These are phyloP conservation scores for Xylariaceae sp. DNA, from an alignment of 2,329 filamentous ascomycete species.

Conservation along the genomic window DNA sequence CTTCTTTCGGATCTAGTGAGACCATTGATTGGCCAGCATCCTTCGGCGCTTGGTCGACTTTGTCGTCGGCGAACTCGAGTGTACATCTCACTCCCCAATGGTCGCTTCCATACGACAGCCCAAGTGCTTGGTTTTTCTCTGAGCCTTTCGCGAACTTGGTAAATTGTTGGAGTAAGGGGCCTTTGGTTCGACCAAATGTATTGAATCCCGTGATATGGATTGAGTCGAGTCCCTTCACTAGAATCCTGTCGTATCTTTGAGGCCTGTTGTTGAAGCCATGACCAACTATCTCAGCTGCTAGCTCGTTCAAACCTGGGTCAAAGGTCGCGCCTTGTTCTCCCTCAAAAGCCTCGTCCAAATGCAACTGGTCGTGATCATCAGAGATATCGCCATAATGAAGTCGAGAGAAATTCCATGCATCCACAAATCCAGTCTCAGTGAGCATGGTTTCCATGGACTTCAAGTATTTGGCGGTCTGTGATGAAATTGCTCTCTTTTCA, in stretches of 20 bases:
- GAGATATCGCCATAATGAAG: conserved; percentile 39
- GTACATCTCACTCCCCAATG: conserved; percentile 55
- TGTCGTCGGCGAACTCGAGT: conserved; percentile 23
- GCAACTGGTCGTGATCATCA: conserved; percentile 20
- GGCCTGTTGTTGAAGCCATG: conserved; percentile 48
- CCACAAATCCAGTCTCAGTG: conserved; percentile 41
- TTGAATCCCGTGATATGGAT: conserved; percentile 46
- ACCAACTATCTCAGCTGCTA: conserved; percentile 48
- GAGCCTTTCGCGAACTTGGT: background rate
- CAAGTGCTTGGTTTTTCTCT: conserved; percentile 4
- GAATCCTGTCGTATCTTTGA: conserved; percentile 62
- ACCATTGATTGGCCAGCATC: conserved; percentile 23
- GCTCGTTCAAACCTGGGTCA: conserved; percentile 51
- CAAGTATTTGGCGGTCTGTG: conserved; percentile 39
- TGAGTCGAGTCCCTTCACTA: conserved; percentile 40
- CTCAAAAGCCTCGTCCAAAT: conserved; percentile 36
- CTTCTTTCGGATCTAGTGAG: conserved; percentile 30
- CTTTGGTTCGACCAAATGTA: conserved; percentile 48
- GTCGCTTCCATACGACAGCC: conserved; percentile 40
- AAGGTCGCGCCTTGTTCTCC: conserved; percentile 65
- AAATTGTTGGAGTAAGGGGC: conserved; percentile 7
- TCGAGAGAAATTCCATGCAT: conserved; percentile 47
- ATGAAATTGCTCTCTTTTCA: conserved; percentile 48
- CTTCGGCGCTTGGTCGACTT: conserved; percentile 8
- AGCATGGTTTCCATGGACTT: conserved; percentile 43